These are phyloP conservation scores for Viola odorata DNA, from an alignment of 345 rosid genomes.

Conservation along the genomic window DNA sequence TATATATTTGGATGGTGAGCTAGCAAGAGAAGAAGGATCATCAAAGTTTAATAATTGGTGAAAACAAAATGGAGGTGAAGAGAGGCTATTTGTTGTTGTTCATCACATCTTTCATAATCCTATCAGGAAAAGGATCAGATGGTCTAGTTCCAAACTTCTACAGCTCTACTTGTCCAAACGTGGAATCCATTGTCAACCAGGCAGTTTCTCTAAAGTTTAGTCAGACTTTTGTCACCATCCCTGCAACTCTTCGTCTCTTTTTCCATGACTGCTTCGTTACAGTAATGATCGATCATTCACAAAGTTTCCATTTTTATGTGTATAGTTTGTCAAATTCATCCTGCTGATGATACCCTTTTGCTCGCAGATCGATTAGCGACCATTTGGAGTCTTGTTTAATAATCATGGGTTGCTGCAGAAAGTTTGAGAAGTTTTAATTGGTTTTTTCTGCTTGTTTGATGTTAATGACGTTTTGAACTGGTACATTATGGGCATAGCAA, in stretches of 20 bases:
- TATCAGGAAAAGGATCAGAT: conserved; percentile 32
- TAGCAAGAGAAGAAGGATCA: not conserved
- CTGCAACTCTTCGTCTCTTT: conserved; percentile 81
- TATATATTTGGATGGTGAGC: not conserved
- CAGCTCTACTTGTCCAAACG: conserved; percentile 45
- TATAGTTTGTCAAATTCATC: too few relatives aligned
- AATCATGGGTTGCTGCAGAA: too few relatives aligned
- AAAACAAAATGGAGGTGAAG: conserved; percentile 18
- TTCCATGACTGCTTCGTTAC: conserved; percentile 88
- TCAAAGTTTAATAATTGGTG: not conserved
- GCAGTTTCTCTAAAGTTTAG: conserved; percentile 46
- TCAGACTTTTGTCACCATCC: conserved; percentile 57
- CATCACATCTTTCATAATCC: conserved; percentile 17
- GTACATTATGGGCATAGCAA: too few relatives aligned
- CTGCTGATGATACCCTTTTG: too few relatives aligned
- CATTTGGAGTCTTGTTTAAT: too few relatives aligned
- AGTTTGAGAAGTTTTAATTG: too few relatives aligned
- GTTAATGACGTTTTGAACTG: too few relatives aligned
- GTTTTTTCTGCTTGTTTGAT: too few relatives aligned
- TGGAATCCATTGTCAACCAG: conserved; percentile 56
- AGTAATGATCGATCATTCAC: conserved; percentile 9
- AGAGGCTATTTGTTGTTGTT: conserved; percentile 10
- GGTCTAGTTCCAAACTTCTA: conserved; percentile 55
- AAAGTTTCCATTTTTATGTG: too few relatives aligned
- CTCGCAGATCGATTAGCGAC: too few relatives aligned